A percentile compares a stretch with the other conserved stretches of the same genome.
phyloP scores from a whole-genome alignment of 768 basidiomycete species.

The Lactarius evosmus region DNA sequence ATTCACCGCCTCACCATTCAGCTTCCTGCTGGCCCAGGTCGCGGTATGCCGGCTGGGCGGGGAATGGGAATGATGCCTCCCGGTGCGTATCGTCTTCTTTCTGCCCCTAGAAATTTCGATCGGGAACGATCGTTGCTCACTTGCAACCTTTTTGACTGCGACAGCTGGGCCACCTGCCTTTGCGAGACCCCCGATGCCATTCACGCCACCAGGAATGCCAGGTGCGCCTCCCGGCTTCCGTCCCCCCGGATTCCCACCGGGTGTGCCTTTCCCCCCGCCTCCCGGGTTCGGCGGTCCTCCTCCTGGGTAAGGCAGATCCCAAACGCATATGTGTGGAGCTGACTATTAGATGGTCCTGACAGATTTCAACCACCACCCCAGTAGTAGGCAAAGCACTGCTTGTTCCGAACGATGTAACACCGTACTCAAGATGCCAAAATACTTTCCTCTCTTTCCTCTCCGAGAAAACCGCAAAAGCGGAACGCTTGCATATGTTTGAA shows the following conservation, averaged over 20 bases:
- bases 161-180: conserved; percentile 59
- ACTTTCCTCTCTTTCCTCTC: not conserved
- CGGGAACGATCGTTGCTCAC: conserved; percentile 26
- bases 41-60: conserved; percentile 93
- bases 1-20: conserved; percentile 35
- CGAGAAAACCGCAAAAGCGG: conserved; percentile 4
- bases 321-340: not conserved
- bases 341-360: conserved; percentile 5
- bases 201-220: conserved; percentile 72
- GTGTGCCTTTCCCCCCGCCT: conserved; percentile 76
- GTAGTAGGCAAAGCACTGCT: conserved; percentile 28
- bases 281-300: conserved; percentile 73
- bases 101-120: conserved; percentile 13
- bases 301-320: conserved; percentile 68
- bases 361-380: conserved; percentile 53
- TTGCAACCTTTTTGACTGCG: not conserved
- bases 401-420: conserved; percentile 7
- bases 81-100: conserved; percentile 44
- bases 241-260: conserved; percentile 79
- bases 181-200: conserved; percentile 67
- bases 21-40: conserved; percentile 87
- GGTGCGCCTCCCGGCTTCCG: conserved; percentile 84
- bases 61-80: conserved; percentile 96
- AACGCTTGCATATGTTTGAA: not conserved
- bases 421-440: conserved; percentile 9